These are phyloP conservation scores for Halophytophthora batemanensis DNA, from an alignment of 352 stramenopile genomes.

Conservation along the genomic window DNA sequence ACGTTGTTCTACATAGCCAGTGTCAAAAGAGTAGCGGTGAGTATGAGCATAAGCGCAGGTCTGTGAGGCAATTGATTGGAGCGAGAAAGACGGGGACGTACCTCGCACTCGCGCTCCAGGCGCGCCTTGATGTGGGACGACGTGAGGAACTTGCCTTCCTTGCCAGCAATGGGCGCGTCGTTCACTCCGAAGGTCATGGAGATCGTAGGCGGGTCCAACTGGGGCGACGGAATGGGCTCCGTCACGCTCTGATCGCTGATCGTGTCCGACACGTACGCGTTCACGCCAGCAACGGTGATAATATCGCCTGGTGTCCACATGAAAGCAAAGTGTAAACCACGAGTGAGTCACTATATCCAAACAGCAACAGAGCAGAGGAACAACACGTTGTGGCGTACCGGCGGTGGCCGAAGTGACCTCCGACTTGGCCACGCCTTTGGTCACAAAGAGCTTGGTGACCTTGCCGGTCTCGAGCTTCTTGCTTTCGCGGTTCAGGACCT, in stretches of 20 bases:
- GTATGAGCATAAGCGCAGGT: no score
- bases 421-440: conserved; percentile 70
- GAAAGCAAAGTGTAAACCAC: conserved; percentile 1
- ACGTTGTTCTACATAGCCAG: conserved; percentile 93
- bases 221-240: conserved; percentile 90
- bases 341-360: neutral
- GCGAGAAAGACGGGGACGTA: conserved; percentile 13
- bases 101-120: conserved; percentile 92
- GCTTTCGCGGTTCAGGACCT: conserved; percentile 86
- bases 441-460: conserved; percentile 90
- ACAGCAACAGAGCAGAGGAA: neutral
- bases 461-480: conserved; percentile 74
- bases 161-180: conserved; percentile 93
- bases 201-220: conserved; percentile 96
- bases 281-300: conserved; percentile 95
- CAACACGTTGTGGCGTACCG: conserved; percentile 28
- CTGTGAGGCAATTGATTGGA: neutral
- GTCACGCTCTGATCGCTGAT: conserved; percentile 72
- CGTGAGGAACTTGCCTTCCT: conserved; percentile 97
- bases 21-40: neutral
- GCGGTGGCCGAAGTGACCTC: conserved; percentile 87
- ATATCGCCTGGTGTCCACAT: conserved; percentile 87
- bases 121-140: conserved; percentile 93
- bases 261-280: conserved; percentile 89
- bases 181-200: conserved; percentile 98